Percentiles rank a stretch among this genome's conserved stretches.
Conservation (phyloP, 1,284 basidiomycete species). For the Vanrija sp. region DNA sequence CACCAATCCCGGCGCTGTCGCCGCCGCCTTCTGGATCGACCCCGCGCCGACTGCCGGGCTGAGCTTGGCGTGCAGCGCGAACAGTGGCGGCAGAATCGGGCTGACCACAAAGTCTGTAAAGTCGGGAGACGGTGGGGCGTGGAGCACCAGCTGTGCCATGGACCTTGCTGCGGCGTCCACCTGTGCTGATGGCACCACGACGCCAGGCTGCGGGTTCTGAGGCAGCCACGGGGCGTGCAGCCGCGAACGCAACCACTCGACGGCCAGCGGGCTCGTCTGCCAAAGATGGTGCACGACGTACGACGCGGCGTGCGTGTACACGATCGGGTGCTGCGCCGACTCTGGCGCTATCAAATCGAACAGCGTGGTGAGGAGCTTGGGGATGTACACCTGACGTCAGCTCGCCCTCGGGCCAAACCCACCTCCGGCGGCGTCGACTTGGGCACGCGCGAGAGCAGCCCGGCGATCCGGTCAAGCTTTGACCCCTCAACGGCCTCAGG, state of each 20-base stretch:
- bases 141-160: conserved; percentile 46
- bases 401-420: not conserved
- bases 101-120: conserved; percentile 63
- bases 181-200: not conserved
- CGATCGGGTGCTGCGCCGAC: conserved; percentile 13
- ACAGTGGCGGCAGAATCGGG: conserved; percentile 64
- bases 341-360: conserved; percentile 23
- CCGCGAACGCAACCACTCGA: conserved; percentile 53
- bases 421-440: conserved; percentile 24
- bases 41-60: conserved; percentile 33
- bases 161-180: conserved; percentile 8
- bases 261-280: conserved; percentile 16
- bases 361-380: conserved; percentile 22
- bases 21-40: conserved; percentile 22
- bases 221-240: conserved; percentile 24
- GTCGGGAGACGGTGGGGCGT: conserved; percentile 70
- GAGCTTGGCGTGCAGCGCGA: conserved; percentile 60
- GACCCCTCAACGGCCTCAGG: conserved; percentile 27
- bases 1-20: conserved; percentile 55
- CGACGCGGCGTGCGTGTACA: conserved; percentile 32
- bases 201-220: conserved; percentile 15
- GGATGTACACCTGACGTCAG: conserved; percentile 24
- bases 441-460: conserved; percentile 29
- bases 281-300: conserved; percentile 30
- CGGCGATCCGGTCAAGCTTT: conserved; percentile 37